Evolutionary conservation across 257 asterid genomes (phyloP).

Genomic region (Euphrasia confusa): DNA sequence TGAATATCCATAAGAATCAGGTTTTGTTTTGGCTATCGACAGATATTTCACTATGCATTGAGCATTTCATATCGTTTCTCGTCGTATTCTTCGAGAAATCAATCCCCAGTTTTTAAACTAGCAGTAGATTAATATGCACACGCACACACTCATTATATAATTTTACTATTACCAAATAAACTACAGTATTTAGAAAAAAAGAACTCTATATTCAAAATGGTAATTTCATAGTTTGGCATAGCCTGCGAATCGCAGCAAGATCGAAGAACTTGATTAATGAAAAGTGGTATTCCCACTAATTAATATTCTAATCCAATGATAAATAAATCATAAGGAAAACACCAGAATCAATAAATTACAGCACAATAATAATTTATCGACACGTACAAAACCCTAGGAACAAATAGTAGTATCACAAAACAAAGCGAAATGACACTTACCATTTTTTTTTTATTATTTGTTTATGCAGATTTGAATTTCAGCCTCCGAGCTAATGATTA

Average conservation of each 20-base stretch:
- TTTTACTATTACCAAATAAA: background rate
- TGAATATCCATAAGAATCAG: no score
- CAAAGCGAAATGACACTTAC: constrained; percentile 10
- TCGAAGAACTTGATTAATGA: background rate
- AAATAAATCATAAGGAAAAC: background rate
- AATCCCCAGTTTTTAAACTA: no score
- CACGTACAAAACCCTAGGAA: constrained; percentile 8
- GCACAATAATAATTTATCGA: constrained; percentile 17
- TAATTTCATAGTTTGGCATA: background rate
- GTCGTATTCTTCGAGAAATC: no score
- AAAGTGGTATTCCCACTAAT: no score
- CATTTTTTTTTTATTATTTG: constrained; percentile 24
- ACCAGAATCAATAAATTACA: constrained; percentile 8
- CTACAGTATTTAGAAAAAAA: background rate
- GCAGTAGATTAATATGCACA: no score
- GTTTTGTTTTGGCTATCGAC: no score
- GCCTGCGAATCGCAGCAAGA: no score
- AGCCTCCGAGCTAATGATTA: background rate
- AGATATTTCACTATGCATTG: no score
- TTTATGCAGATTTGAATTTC: constrained; percentile 22
- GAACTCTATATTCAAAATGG: background rate
- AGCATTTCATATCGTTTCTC: no score
- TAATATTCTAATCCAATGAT: background rate
- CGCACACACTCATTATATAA: no score
- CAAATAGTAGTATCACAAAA: background rate